These are phyloP conservation scores for Erigeron philadelphicus DNA, from an alignment of 140 eudicot species.

Conservation along the genomic window DNA sequence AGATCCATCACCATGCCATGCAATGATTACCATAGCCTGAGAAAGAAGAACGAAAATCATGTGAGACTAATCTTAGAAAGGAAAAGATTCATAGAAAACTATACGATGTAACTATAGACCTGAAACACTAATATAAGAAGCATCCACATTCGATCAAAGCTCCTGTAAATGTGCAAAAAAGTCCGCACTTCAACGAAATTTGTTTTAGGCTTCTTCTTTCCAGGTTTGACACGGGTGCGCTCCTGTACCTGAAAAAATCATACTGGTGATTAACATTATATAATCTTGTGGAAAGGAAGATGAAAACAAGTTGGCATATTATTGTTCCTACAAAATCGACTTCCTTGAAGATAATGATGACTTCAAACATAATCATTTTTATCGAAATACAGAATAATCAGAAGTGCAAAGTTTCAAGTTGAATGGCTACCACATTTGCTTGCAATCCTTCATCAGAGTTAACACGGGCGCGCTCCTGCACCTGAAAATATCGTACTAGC, in stretches of 20 bases:
- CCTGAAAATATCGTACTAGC: slow-evolving; percentile 8
- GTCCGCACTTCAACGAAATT: slow-evolving; percentile 96
- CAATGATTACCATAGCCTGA: slow-evolving; percentile 93
- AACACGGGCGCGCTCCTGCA: slow-evolving; percentile 48
- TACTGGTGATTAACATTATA: neutral
- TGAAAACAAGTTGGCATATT: neutral
- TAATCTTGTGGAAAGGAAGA: slow-evolving; percentile 10
- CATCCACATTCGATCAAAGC: slow-evolving; percentile 96
- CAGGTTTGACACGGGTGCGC: slow-evolving; percentile 35
- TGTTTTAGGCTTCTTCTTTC: slow-evolving; percentile 71
- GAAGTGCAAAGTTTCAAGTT: slow-evolving; percentile 4
- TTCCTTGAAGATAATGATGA: neutral
- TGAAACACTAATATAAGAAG: slow-evolving; percentile 76
- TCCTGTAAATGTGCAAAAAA: slow-evolving; percentile 82
- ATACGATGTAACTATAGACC: slow-evolving; percentile 36
- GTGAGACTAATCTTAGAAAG: neutral
- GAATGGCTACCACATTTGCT: slow-evolving; percentile 37
- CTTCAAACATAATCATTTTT: neutral
- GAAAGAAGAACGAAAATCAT: neutral
- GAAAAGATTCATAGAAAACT: slow-evolving; percentile 17
- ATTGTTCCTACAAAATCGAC: neutral
- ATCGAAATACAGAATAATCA: neutral
- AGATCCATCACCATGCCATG: slow-evolving; percentile 74
- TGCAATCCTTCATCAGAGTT: slow-evolving; percentile 43
- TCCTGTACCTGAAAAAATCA: slow-evolving; percentile 37